phyloP scores from a whole-genome alignment of 2,329 filamentous ascomycete genomes.

The Cylindrodendrum hubeiense region DNA sequence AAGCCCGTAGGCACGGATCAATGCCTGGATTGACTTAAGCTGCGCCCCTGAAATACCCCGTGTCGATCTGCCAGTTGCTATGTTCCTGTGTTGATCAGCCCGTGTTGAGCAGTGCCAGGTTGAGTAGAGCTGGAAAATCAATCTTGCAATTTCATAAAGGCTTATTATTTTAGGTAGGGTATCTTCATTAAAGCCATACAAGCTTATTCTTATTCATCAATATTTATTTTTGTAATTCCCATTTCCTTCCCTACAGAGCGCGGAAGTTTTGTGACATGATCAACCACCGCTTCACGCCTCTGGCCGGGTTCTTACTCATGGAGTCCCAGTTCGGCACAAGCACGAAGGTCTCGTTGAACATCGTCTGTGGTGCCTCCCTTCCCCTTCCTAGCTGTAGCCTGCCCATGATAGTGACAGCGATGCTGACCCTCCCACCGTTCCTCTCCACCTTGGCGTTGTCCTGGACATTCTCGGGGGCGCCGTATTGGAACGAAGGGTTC shows the following conservation, averaged over 20 bases:
- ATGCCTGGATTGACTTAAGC: too few species aligned
- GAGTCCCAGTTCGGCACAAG: slow-evolving; percentile 81
- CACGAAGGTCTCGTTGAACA: slow-evolving; percentile 85
- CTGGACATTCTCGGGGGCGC: slow-evolving; percentile 62
- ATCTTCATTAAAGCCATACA: slow-evolving; percentile 4
- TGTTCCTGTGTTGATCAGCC: too few species aligned
- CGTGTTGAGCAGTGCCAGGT: too few species aligned
- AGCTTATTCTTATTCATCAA: neutral
- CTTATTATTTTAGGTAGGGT: slow-evolving; percentile 5
- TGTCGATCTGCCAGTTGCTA: too few species aligned
- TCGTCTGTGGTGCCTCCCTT: slow-evolving; percentile 72
- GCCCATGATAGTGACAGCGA: slow-evolving; percentile 81
- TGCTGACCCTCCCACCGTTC: slow-evolving; percentile 71
- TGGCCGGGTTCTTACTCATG: slow-evolving; percentile 64
- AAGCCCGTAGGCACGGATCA: too few species aligned
- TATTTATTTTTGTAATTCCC: neutral
- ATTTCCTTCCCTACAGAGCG: slow-evolving; percentile 53
- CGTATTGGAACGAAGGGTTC: slow-evolving; percentile 74
- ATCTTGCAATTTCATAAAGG: too few species aligned
- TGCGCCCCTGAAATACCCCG: too few species aligned
- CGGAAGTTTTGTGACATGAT: slow-evolving; percentile 81
- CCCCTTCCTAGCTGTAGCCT: slow-evolving; percentile 76
- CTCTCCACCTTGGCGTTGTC: slow-evolving; percentile 59
- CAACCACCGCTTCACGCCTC: slow-evolving; percentile 70
- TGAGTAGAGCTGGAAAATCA: too few species aligned